These are phyloP conservation scores for Lobosporangium transversale DNA, from an alignment of 192 early-diverging fungal genomes.

Conservation along the genomic window DNA sequence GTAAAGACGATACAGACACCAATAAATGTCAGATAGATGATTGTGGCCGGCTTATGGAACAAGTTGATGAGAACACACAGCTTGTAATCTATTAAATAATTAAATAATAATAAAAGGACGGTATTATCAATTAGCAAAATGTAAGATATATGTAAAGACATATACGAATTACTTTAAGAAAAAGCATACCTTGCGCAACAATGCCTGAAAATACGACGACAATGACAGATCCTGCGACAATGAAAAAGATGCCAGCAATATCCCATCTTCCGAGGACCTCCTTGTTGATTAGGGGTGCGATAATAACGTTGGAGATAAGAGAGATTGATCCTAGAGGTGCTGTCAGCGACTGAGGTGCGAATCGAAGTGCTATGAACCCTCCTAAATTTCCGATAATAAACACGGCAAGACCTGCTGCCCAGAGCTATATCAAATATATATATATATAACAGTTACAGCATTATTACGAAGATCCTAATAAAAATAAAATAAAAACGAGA, in stretches of 20 bases:
- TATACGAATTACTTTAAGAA: too few species aligned
- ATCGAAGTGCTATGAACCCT: slow-evolving; percentile 80
- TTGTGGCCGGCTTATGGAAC: slow-evolving; percentile 70
- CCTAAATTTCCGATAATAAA: slow-evolving; percentile 78
- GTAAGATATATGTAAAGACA: too few species aligned
- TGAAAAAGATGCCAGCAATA: slow-evolving; percentile 76
- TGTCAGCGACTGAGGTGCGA: slow-evolving; percentile 83
- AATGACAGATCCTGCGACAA: slow-evolving; percentile 76
- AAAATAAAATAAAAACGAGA: neutral
- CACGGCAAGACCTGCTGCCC: slow-evolving; percentile 75
- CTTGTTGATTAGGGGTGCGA: slow-evolving; percentile 80
- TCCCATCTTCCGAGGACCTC: slow-evolving; percentile 75
- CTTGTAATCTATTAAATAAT: slow-evolving; percentile 65
- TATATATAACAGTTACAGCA: too few species aligned
- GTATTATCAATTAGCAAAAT: neutral
- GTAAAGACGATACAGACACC: slow-evolving; percentile 62
- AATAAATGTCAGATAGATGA: slow-evolving; percentile 71
- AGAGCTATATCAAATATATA: slow-evolving; percentile 52
- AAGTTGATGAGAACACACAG: slow-evolving; percentile 77
- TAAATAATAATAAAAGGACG: neutral
- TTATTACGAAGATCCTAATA: neutral
- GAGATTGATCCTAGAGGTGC: slow-evolving; percentile 83
- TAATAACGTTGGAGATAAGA: slow-evolving; percentile 82
- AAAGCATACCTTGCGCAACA: slow-evolving; percentile 51
- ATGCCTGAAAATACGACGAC: slow-evolving; percentile 77